Evolutionary conservation across 345 rosid species (phyloP), one percentile per base, ranked within the genome.

Genomic region (Euclidium syriacum): DNA sequence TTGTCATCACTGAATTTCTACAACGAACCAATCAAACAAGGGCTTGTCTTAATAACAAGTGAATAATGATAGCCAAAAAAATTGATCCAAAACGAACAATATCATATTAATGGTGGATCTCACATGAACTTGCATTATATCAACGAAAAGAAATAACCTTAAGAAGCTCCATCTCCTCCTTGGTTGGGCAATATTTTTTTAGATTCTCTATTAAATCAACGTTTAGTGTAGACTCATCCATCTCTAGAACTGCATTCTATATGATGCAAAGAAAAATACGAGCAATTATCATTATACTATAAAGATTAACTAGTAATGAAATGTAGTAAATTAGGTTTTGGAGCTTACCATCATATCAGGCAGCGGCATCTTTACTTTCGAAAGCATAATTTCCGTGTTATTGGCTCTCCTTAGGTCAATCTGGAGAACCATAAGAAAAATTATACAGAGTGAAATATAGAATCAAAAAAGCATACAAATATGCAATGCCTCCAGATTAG

Each of bases 351-450:
- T 95, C 99, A 95, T 86, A 80, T 90, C 96, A 48, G 97, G 72
- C 52, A 95, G 87, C 8, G 96, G 95, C 99, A 95, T 95, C 84
- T 95, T 95, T 41, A 95, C 96, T 83, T 95, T 95, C 38, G 99
- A 90, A 67, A 95, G 99, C 99, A 95, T 94, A 68, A 94, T 94
- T 81, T 95, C 97, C 43, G 97, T 95, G 84, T 95, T 95, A 73
- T 95, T 81, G 68, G 99, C 97, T 80, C 99, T 88, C 73, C 99
- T 79, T 68, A 95, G 75, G 52, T 95, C 99, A 72, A 95, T 56
- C 99, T 95, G 75, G 69, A 83, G 64, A 49, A 41, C n/a, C 58
- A 66, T 27, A 44, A 36, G 17, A 52, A 46, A 60, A 20, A 11
- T 15, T 4, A 20, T 34, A 23, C 17, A 33, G 25, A 42, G 48